Percentiles rank a stretch among this genome's conserved stretches.
Evolutionary conservation across 2,329 filamentous ascomycete species (phyloP).

Genomic region (Cryoendolithus antarcticus): DNA sequence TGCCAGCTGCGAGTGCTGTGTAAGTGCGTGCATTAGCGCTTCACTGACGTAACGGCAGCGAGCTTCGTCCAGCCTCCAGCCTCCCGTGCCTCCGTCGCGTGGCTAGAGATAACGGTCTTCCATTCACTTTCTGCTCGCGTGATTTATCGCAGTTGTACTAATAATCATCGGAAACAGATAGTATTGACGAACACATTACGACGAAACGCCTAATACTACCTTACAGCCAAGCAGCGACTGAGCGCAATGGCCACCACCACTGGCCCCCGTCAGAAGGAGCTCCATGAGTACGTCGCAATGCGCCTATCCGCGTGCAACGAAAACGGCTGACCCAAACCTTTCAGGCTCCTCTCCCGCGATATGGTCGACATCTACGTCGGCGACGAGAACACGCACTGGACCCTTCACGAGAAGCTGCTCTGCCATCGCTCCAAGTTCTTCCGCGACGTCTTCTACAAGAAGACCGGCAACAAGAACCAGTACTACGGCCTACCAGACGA

Average conservation of each 20-base stretch:
- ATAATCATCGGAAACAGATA: too few species aligned
- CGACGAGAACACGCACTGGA: slow-evolving; percentile 41
- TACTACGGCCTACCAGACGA: slow-evolving; percentile 40
- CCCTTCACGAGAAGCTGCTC: slow-evolving; percentile 44
- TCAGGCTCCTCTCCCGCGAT: slow-evolving; percentile 40
- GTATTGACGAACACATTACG: too few species aligned
- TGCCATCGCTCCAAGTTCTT: slow-evolving; percentile 44
- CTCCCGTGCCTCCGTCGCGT: too few species aligned
- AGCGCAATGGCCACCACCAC: slow-evolving; percentile 4
- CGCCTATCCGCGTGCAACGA: background rate
- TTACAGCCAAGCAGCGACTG: background rate
- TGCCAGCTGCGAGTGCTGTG: too few species aligned
- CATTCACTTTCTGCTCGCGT: too few species aligned
- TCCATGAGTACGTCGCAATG: background rate
- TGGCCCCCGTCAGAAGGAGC: background rate
- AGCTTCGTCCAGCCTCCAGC: too few species aligned
- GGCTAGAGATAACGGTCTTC: too few species aligned
- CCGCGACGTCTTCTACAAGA: slow-evolving; percentile 37
- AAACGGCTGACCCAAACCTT: background rate
- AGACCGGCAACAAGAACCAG: slow-evolving; percentile 23
- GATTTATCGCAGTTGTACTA: too few species aligned
- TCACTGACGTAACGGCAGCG: too few species aligned
- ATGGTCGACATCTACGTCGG: slow-evolving; percentile 47
- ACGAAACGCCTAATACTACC: background rate
- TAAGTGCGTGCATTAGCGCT: too few species aligned